A percentile compares a stretch with the other conserved stretches of the same genome.
Evolutionary conservation across 345 rosid genomes (phyloP).

Genomic region (Excoecaria cochinchinensis): DNA sequence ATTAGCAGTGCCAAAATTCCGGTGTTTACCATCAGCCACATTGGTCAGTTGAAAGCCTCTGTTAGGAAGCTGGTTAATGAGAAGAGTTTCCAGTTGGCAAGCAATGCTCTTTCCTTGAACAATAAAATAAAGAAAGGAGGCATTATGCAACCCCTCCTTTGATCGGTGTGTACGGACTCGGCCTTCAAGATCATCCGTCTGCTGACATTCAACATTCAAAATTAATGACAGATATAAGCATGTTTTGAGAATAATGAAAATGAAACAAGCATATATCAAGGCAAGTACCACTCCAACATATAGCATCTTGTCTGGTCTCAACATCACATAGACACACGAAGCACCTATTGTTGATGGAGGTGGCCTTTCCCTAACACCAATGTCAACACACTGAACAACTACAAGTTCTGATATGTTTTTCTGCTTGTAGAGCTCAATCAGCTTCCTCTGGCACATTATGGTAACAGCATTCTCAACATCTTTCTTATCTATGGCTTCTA

Average conservation of each 20-base stretch:
- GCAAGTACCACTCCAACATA: slow-evolving; percentile 81
- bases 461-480: slow-evolving; percentile 47
- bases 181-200: slow-evolving; percentile 96
- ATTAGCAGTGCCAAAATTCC: slow-evolving; percentile 68
- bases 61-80: slow-evolving; percentile 72
- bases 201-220: slow-evolving; percentile 17
- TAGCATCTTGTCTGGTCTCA: slow-evolving; percentile 65
- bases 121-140: slow-evolving; percentile 66
- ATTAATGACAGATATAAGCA: background rate
- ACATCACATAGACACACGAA: slow-evolving; percentile 88
- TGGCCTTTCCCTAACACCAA: slow-evolving; percentile 80
- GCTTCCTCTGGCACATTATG: slow-evolving; percentile 51
- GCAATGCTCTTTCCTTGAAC: slow-evolving; percentile 94
- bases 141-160: slow-evolving; percentile 64
- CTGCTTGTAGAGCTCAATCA: slow-evolving; percentile 47
- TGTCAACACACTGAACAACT: slow-evolving; percentile 44
- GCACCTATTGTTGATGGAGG: slow-evolving; percentile 90
- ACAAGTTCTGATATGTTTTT: slow-evolving; percentile 31
- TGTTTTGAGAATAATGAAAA: background rate
- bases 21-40: slow-evolving; percentile 86
- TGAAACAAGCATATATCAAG: background rate
- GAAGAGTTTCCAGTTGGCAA: slow-evolving; percentile 90
- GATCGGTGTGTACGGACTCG: slow-evolving; percentile 64
- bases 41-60: slow-evolving; percentile 67
- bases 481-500: slow-evolving; percentile 37